Base-by-base conservation (phyloP, 2,329 filamentous ascomycete genomes). In the Hypoxylon sp. region DNA sequence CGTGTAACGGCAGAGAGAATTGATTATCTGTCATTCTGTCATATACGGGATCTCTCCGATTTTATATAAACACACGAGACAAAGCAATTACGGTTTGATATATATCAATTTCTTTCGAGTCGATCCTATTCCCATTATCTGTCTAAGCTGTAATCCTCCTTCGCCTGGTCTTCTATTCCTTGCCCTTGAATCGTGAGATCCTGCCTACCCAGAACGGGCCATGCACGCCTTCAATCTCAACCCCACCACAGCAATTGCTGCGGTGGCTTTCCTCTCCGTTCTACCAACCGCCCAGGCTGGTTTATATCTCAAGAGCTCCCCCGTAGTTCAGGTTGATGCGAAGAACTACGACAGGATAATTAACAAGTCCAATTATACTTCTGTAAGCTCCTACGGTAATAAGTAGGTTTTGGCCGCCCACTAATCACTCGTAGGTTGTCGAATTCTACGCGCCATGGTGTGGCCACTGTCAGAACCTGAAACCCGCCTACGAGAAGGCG, bases 361-460 rank as follows among this genome's bases (percentile, higher is more conserved):
- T 79, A 89, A 91, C 50, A 90, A 93, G 77, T 97, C 94, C 28
- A 98, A 98, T 78, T 86, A 98, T 80, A 97, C 94, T 45, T 94
- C 94, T 57, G 94, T 97, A 87, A 64, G 68, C 66, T 17, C 9
- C 90, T 61, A 43, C 17, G 5, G 38, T 21, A 21, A 9, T 7
- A 21, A 11, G 7, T 43, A 10, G 38, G 38, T 7, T 17, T 21
- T 21, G 60, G 30, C 25, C 14, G 36, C 62, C 68, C 55, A 71
- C 19, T 19, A 25, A 45, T 17, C 9, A 13, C 19, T 9, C 17
- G 5, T 72, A 90, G 86, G 86, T 89, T 49, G 82, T 89, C 78
- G 93, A 94, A 82, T 98, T 98, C 86, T 98, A 97, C 77, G 95
- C 95, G 7, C 95, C 95, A 23, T 98, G 95, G 95, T 98, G 96